Percentiles rank a stretch among this genome's conserved stretches.
Evolutionary conservation across 768 basidiomycete genomes (phyloP).

Genomic region (Hysterangium stoloniferum): DNA sequence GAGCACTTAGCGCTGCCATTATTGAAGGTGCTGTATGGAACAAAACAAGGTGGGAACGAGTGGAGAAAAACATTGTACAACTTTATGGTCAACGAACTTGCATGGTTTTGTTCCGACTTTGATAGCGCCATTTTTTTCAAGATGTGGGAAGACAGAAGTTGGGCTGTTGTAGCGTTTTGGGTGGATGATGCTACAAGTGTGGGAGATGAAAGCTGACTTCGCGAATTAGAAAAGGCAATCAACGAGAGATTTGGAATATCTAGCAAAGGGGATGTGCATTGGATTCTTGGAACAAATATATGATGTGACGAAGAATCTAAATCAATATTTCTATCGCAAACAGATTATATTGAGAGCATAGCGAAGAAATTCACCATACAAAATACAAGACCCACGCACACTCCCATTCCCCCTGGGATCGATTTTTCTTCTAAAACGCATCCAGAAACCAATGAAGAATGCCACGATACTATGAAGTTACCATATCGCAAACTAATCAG

Average conservation of each 20-base stretch:
- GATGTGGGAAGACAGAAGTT: not conserved
- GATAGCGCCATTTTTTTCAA: not conserved
- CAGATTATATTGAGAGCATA: not conserved
- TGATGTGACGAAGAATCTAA: not conserved
- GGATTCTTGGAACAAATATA: not conserved
- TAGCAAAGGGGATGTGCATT: not conserved
- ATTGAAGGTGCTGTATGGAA: too few species aligned
- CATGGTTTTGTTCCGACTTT: too few species aligned
- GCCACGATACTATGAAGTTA: not conserved
- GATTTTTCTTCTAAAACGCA: not conserved
- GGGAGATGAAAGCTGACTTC: not conserved
- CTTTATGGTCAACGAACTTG: too few species aligned
- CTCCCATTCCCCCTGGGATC: not conserved
- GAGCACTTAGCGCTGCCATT: too few species aligned
- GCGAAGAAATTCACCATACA: not conserved
- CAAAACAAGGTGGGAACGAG: too few species aligned
- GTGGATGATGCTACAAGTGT: not conserved
- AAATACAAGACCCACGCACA: too few species aligned
- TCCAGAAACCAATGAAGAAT: not conserved
- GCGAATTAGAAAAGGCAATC: not conserved
- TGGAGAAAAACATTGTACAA: too few species aligned
- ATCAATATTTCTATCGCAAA: not conserved
- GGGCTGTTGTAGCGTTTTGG: not conserved
- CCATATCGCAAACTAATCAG: slow-evolving; percentile 19
- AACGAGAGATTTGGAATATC: not conserved